phyloP scores from a whole-genome alignment of 2,329 filamentous ascomycete genomes.

The Penicillium psychrosexuale region DNA sequence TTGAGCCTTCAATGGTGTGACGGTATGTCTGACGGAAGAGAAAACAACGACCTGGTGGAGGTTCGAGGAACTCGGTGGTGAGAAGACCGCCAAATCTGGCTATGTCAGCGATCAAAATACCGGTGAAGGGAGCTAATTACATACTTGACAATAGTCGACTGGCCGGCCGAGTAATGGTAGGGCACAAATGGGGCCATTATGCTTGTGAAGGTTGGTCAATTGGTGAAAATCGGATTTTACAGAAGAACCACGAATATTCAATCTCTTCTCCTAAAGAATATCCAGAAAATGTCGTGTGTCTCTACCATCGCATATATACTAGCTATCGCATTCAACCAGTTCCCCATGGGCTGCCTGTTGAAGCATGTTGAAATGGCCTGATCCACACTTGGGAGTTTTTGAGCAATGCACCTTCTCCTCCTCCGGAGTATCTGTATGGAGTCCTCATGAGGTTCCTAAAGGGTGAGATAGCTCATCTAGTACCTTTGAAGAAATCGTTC shows the following conservation, averaged over 20 bases:
- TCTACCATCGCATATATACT: neutral
- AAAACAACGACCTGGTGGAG: constrained; percentile 11
- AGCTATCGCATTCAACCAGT: neutral
- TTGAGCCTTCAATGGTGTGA: neutral
- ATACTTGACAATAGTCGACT: neutral
- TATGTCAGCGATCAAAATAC: neutral
- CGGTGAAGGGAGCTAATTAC: too few species aligned
- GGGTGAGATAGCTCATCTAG: neutral
- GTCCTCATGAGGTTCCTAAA: neutral
- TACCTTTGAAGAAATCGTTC: neutral
- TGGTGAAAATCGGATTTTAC: neutral
- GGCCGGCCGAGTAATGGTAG: neutral
- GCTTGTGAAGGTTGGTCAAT: neutral
- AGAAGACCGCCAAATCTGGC: constrained; percentile 12
- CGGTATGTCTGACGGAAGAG: constrained; percentile 12
- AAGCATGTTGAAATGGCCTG: neutral
- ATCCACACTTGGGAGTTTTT: neutral
- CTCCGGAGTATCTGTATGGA: neutral
- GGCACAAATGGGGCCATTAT: neutral
- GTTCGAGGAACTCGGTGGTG: constrained; percentile 11
- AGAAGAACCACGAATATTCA: neutral
- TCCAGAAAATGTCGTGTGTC: neutral
- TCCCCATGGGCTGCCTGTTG: neutral
- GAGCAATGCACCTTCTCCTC: neutral
- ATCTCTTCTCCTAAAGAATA: neutral